A percentile compares a stretch with the other conserved stretches of the same genome.
These are phyloP conservation scores for Gonium pectorale DNA, from an alignment of 139 green algal genomes.

Conservation along the genomic window DNA sequence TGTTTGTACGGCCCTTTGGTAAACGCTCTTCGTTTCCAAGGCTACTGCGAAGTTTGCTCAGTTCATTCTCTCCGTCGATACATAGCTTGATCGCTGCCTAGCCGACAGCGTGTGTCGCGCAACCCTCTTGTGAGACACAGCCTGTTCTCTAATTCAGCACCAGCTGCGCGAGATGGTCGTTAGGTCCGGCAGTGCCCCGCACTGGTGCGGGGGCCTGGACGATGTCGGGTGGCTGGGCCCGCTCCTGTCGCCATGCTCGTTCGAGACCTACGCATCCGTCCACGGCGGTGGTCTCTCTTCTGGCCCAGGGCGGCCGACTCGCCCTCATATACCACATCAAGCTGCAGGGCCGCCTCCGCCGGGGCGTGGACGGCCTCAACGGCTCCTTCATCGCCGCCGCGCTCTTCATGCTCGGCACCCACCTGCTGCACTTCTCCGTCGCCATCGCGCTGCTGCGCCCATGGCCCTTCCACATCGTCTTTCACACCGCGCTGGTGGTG, in stretches of 20 bases:
- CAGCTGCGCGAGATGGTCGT: too few relatives aligned
- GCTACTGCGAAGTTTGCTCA: too few relatives aligned
- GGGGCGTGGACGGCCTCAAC: constrained; percentile 4
- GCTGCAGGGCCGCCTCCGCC: not conserved
- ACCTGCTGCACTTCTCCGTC: constrained; percentile 16
- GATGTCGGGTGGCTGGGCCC: constrained; percentile 12
- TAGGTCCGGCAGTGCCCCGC: too few relatives aligned
- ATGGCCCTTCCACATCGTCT: constrained; percentile 19
- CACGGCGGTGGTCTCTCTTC: not conserved
- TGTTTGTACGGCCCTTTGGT: too few relatives aligned
- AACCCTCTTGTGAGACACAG: too few relatives aligned
- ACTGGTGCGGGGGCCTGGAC: constrained; percentile 4
- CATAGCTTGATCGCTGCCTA: too few relatives aligned
- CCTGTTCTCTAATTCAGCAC: too few relatives aligned
- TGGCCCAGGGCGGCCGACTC: constrained; percentile 9
- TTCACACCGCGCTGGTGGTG: not conserved
- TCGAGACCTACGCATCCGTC: constrained; percentile 3
- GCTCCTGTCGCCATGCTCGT: not conserved
- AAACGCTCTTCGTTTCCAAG: too few relatives aligned
- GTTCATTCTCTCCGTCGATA: too few relatives aligned
- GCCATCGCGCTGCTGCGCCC: not conserved
- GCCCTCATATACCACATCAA: not conserved
- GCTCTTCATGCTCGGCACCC: constrained; percentile 23
- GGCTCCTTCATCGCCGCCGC: constrained; percentile 17
- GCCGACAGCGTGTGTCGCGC: too few relatives aligned